Conservation (phyloP, 2,329 filamentous ascomycete genomes). For the Diaporthe batatas region DNA sequence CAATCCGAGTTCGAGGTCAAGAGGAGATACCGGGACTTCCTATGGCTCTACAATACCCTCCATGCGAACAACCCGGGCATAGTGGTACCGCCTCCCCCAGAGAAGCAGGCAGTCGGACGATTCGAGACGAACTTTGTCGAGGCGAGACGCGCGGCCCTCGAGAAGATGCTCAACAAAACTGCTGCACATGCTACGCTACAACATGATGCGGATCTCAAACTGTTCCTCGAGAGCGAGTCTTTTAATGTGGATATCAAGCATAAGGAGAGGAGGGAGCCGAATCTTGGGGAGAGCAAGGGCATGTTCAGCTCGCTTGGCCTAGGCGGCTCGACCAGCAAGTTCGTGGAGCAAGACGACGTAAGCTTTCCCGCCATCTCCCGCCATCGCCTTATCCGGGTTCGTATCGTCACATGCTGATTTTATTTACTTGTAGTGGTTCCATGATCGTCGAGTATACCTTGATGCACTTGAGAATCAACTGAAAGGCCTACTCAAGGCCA, state of each 20-base stretch:
- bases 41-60: constrained; percentile 96
- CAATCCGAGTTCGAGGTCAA: constrained; percentile 94
- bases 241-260: constrained; percentile 99
- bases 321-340: constrained; percentile 83
- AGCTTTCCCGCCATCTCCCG: constrained; percentile 51
- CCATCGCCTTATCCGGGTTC: not conserved
- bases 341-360: constrained; percentile 97
- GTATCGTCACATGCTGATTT: not conserved
- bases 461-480: constrained; percentile 77
- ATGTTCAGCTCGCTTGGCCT: constrained; percentile 89
- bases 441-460: constrained; percentile 93
- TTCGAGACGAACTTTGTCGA: constrained; percentile 99
- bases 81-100: constrained; percentile 93
- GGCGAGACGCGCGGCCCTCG: constrained; percentile 87
- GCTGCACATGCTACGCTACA: constrained; percentile 90
- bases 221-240: constrained; percentile 95
- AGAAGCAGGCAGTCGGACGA: constrained; percentile 96
- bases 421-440: constrained; percentile 80
- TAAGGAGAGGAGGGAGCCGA: constrained; percentile 91
- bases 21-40: constrained; percentile 93
- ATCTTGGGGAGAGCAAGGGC: constrained; percentile 90
- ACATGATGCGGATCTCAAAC: constrained; percentile 92
- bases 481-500: constrained; percentile 90
- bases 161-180: constrained; percentile 98
- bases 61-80: constrained; percentile 96